Percentiles rank a stretch among this genome's conserved stretches.
These are phyloP conservation scores for Cryphonectria japonica DNA, from an alignment of 2,329 filamentous ascomycete genomes.

Conservation along the genomic window DNA sequence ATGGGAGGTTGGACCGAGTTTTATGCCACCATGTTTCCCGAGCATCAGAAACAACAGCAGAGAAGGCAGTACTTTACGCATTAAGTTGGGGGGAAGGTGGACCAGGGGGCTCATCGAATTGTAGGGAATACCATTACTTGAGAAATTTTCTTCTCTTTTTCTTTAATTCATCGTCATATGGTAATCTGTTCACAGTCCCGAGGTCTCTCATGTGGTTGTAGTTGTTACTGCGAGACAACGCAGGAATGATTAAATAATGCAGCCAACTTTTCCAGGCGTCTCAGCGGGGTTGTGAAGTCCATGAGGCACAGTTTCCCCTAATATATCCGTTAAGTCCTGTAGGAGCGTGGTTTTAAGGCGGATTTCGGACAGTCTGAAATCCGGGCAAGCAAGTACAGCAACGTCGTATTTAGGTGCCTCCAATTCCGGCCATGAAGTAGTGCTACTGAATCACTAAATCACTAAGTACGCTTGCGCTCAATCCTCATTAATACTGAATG, in stretches of 20 bases:
- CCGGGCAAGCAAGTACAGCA: background rate
- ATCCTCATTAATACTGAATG: background rate
- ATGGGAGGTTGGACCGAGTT: constrained; percentile 35
- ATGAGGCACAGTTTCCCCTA: background rate
- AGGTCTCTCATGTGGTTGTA: no score
- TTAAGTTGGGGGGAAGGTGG: background rate
- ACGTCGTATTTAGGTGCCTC: background rate
- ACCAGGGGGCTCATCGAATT: background rate
- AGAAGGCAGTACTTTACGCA: constrained; percentile 31
- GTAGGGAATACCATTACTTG: no score
- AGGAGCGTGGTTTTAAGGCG: background rate
- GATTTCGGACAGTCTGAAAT: background rate
- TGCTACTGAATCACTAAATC: no score
- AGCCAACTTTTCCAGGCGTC: no score
- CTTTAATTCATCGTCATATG: no score
- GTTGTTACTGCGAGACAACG: no score
- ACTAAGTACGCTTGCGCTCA: background rate
- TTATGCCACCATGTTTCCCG: constrained; percentile 33
- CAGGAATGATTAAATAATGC: no score
- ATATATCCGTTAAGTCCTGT: background rate
- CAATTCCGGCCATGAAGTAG: background rate
- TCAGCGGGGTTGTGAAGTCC: no score
- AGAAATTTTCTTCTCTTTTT: no score
- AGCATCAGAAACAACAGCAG: constrained; percentile 33
- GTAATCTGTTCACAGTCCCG: no score